Evolutionary conservation across 2,329 filamentous ascomycete genomes (phyloP).

Genomic region (Neonectria hederae): DNA sequence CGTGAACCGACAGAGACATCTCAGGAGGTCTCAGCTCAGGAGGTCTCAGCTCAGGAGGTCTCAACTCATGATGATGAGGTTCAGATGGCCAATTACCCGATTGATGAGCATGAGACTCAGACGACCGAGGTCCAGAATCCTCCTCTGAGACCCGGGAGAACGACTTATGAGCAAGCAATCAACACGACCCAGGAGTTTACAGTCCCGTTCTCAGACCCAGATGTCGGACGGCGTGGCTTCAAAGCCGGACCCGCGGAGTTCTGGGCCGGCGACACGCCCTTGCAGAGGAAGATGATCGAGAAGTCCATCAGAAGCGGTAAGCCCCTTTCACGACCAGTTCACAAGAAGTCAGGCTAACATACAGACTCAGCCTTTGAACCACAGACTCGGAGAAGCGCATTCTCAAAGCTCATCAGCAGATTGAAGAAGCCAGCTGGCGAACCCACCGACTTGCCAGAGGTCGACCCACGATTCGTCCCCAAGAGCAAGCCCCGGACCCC

Average conservation of each 20-base stretch:
- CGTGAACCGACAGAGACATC: background rate
- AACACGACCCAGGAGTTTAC: slow-evolving; percentile 14
- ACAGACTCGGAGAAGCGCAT: slow-evolving; percentile 20
- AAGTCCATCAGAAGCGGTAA: slow-evolving; percentile 30
- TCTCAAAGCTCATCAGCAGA: slow-evolving; percentile 1
- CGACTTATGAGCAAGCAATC: background rate
- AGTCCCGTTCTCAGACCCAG: slow-evolving; percentile 29
- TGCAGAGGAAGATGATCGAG: slow-evolving; percentile 42
- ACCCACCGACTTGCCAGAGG: slow-evolving; percentile 31
- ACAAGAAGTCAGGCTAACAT: slow-evolving; percentile 1
- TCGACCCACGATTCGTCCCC: slow-evolving; percentile 30
- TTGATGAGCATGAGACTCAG: background rate
- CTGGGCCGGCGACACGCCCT: slow-evolving; percentile 44
- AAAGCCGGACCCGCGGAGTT: slow-evolving; percentile 38
- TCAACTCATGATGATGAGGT: background rate
- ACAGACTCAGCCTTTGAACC: slow-evolving; percentile 25
- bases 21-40: background rate
- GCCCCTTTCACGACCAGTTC: slow-evolving; percentile 14
- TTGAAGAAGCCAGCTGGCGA: slow-evolving; percentile 9
- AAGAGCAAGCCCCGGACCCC: slow-evolving; percentile 26
- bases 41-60: too few species aligned
- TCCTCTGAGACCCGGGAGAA: background rate
- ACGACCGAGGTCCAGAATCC: background rate
- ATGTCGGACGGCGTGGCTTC: slow-evolving; percentile 34
- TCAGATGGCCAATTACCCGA: background rate